Conservation (phyloP, 306 rosid genomes). For the Medicago ruthenica region DNA sequence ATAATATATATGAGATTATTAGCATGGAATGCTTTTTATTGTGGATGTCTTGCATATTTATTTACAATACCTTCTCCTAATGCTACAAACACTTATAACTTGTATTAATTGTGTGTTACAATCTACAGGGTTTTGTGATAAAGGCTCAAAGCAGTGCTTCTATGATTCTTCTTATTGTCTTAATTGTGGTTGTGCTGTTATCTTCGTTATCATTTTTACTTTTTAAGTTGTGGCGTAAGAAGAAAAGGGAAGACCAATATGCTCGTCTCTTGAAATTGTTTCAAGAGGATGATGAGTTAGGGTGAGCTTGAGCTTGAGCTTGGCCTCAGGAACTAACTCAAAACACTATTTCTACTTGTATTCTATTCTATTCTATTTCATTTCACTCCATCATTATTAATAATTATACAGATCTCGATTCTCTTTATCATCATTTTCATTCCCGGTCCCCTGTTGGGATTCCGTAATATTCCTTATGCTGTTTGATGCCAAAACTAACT, state of each 20-base stretch:
- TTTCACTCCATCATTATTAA: neutral
- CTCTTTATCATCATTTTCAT: no score
- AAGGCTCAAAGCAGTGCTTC: constrained; percentile 47
- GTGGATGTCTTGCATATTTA: neutral
- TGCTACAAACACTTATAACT: no score
- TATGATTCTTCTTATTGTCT: constrained; percentile 45
- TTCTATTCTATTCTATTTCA: no score
- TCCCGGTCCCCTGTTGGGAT: no score
- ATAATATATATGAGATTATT: no score
- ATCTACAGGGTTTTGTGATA: constrained; percentile 58
- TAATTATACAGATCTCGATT: no score
- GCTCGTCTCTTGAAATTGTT: constrained; percentile 80
- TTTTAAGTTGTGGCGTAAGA: constrained; percentile 77
- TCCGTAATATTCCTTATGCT: no score
- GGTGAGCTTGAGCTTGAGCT: constrained; percentile 61
- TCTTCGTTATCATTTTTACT: constrained; percentile 55
- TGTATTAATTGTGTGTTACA: no score
- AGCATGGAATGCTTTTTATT: no score
- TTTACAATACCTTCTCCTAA: no score
- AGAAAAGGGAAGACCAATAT: constrained; percentile 84
- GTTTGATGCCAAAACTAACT: no score
- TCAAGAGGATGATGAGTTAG: constrained; percentile 89
- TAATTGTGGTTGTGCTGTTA: constrained; percentile 52
- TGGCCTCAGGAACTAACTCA: neutral
- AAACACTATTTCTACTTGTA: neutral